Conservation (phyloP, 1,284 basidiomycete species). For the Sporisorium exsertum region DNA sequence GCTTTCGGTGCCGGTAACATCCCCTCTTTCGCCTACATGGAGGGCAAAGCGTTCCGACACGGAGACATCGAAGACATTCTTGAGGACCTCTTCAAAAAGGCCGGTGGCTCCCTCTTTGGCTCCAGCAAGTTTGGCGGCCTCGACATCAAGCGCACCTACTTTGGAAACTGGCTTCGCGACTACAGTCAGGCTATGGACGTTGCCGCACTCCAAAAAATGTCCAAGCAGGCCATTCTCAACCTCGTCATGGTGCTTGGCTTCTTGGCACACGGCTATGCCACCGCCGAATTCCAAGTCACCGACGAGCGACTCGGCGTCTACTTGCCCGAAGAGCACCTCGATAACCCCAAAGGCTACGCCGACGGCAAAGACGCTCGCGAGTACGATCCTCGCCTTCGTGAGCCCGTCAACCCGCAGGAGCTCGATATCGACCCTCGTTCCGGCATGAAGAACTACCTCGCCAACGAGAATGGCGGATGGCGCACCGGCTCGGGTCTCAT, state of each 20-base stretch:
- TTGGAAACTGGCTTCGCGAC: slow-evolving; percentile 64
- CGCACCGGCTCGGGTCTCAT: slow-evolving; percentile 88
- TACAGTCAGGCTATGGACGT: slow-evolving; percentile 72
- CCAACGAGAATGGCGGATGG: slow-evolving; percentile 80
- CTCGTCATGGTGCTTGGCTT: slow-evolving; percentile 77
- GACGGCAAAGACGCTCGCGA: slow-evolving; percentile 82
- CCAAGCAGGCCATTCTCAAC: slow-evolving; percentile 82
- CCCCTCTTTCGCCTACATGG: slow-evolving; percentile 57
- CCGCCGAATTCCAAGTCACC: slow-evolving; percentile 87
- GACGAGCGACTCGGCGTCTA: slow-evolving; percentile 86
- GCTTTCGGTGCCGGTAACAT: slow-evolving; percentile 65
- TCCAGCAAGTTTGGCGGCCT: slow-evolving; percentile 63
- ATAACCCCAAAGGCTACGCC: slow-evolving; percentile 72
- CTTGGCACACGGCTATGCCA: slow-evolving; percentile 73
- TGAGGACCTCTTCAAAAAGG: slow-evolving; percentile 58
- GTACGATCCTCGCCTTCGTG: slow-evolving; percentile 81
- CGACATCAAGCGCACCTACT: slow-evolving; percentile 67
- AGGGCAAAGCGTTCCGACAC: slow-evolving; percentile 63
- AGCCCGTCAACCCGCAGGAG: slow-evolving; percentile 81
- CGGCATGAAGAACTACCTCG: slow-evolving; percentile 97
- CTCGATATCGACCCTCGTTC: slow-evolving; percentile 85
- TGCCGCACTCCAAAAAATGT: slow-evolving; percentile 73
- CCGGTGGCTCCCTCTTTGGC: slow-evolving; percentile 51
- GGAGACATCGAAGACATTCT: slow-evolving; percentile 64
- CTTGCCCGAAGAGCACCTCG: slow-evolving; percentile 86